Conservation (phyloP, 1,284 basidiomycete genomes). For the Kalmanozyma brasiliensis region DNA sequence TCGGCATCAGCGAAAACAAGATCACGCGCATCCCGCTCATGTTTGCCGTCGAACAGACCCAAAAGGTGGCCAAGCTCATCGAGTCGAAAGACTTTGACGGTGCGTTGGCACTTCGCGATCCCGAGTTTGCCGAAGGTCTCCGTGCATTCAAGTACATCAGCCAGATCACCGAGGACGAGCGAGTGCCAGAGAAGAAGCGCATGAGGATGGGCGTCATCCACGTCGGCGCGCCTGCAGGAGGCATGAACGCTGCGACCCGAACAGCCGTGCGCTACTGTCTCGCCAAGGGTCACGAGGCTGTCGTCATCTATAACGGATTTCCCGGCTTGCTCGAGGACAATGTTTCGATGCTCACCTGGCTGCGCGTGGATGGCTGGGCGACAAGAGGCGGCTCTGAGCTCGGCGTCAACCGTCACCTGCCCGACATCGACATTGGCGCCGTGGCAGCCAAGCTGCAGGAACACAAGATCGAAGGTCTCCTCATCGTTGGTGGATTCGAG, state of each 20-base stretch:
- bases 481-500: conserved; percentile 96
- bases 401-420: conserved; percentile 90
- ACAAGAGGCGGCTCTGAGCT: conserved; percentile 97
- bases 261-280: conserved; percentile 93
- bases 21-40: conserved; percentile 89
- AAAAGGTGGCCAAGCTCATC: conserved; percentile 85
- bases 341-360: conserved; percentile 88
- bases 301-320: conserved; percentile 95
- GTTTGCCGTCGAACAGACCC: conserved; percentile 88
- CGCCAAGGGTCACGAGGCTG: conserved; percentile 87
- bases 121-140: conserved; percentile 88
- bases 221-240: conserved; percentile 94
- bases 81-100: conserved; percentile 83
- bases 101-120: conserved; percentile 88
- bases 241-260: conserved; percentile 97
- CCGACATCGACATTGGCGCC: conserved; percentile 84
- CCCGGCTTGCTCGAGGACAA: conserved; percentile 90
- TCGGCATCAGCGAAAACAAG: conserved; percentile 94
- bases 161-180: conserved; percentile 72
- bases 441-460: conserved; percentile 87
- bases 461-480: conserved; percentile 80
- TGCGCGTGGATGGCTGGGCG: conserved; percentile 96
- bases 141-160: conserved; percentile 77
- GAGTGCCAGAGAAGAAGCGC: conserved; percentile 72
- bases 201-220: conserved; percentile 92